Evolutionary conservation across 2,329 filamentous ascomycete species (phyloP), one percentile per base, ranked within the genome.

Genomic region (Tympanopsis confertula): DNA sequence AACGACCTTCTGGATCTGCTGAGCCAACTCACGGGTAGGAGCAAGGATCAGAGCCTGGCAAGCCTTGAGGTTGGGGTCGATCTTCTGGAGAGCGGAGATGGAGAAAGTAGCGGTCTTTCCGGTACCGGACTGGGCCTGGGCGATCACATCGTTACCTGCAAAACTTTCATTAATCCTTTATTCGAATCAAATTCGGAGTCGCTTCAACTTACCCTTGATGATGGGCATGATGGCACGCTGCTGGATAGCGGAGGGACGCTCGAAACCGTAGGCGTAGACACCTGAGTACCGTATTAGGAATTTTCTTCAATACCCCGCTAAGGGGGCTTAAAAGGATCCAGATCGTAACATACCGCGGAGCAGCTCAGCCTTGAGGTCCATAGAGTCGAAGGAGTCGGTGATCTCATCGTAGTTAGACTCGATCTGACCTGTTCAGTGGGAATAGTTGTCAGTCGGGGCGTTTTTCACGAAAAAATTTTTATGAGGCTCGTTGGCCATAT

Each of bases 381-480:
- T 86, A 43, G 74, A 63, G 62, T 86, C 81, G 67, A 86, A 86
- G 45, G 78, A 82, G 63, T 85, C 81, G 62, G 78, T 81, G 51
- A 80, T 76, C 68, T 85, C 79, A 71, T 86, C 81, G 66, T 85
- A 85, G 75, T 85, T 86, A 58, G 79, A 83, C 67, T 85, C 81
- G 68, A 86, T 85, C 68, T 80, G 76, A 60, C 72, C 79, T 85
- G 59, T n/a, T 14, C 35, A 4, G 38, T 42, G 15, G 13, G n/a
- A 44, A 24, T 38, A 40, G 5, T 20, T 19, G 18, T 10, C 10
- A 36, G 35, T 13, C 12, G 24, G 24, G 24, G 12, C 12, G 24
- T 29, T 29, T 29, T 12, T n/a, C n/a, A 12, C 24, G n/a, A n/a
- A 12, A n/a, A 12, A n/a, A 29, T n/a, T 12, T 28, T 12, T n/a